Evolutionary conservation across 441 rosid genomes (phyloP).

Genomic region (Syzygium malaccense): DNA sequence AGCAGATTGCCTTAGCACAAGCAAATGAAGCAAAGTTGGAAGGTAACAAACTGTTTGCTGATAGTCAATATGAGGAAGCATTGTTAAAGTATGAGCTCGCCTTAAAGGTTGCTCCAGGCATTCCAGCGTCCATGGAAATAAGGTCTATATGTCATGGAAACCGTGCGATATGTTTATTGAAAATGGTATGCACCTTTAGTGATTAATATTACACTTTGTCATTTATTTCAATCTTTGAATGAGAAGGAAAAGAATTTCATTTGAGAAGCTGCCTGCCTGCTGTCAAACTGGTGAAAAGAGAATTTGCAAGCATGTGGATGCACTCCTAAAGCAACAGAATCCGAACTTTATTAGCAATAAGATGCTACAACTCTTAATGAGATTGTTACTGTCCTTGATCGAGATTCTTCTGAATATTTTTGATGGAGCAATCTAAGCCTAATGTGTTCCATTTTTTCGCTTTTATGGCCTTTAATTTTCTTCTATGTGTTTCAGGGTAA

Average conservation of each 20-base stretch:
- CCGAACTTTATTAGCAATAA: not conserved
- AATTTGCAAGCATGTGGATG: not conserved
- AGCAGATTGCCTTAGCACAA: constrained; percentile 47
- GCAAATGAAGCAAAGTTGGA: constrained; percentile 72
- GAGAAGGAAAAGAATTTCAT: not conserved
- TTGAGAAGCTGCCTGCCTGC: not conserved
- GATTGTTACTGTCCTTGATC: not conserved
- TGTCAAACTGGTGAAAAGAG: not conserved
- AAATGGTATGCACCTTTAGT: constrained; percentile 41
- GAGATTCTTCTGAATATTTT: not conserved
- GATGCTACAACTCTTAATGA: not conserved
- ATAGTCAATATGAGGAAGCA: constrained; percentile 76
- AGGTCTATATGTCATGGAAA: constrained; percentile 74
- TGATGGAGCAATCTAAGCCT: not conserved
- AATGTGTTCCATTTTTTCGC: not conserved
- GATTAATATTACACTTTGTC: not conserved
- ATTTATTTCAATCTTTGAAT: not conserved
- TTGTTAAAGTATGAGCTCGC: constrained; percentile 56
- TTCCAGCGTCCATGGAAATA: constrained; percentile 36
- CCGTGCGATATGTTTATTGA: constrained; percentile 69
- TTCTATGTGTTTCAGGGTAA: constrained; percentile 38
- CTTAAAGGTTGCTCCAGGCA: constrained; percentile 40
- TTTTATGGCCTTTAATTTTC: not conserved
- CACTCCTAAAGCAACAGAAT: not conserved
- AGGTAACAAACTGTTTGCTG: constrained; percentile 67